Conservation (phyloP, 2,329 filamentous ascomycete species). For the Sarocladium brachiariae region DNA sequence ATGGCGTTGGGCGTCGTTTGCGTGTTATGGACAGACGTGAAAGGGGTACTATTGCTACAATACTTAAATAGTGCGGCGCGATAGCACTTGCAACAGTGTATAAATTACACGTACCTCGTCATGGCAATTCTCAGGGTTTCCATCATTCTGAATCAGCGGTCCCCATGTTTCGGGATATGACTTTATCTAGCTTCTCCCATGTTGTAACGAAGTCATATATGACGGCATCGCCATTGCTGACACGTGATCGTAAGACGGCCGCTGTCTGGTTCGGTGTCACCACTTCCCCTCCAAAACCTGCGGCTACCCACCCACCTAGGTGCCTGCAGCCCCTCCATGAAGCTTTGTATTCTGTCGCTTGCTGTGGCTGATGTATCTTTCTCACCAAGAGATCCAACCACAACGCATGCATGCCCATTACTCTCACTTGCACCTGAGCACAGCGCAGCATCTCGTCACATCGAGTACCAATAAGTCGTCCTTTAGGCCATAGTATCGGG, state of each 20-base stretch:
- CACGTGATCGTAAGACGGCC: neutral
- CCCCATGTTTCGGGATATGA: no score
- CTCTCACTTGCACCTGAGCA: neutral
- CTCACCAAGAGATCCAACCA: neutral
- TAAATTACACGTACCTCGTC: neutral
- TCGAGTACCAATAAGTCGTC: neutral
- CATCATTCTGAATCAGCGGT: no score
- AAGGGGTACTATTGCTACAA: neutral
- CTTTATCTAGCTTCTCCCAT: no score
- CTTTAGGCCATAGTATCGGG: neutral
- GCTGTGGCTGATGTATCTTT: neutral
- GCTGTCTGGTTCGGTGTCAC: neutral
- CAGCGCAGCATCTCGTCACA: neutral
- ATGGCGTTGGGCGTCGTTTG: slow-evolving; percentile 4
- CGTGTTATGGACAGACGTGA: neutral
- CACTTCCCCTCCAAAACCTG: neutral
- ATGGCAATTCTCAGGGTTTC: neutral
- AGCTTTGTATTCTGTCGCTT: neutral
- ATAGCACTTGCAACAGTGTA: neutral
- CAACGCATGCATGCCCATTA: neutral
- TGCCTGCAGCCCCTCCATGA: slow-evolving; percentile 3
- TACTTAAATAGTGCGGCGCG: neutral
- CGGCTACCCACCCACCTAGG: neutral
- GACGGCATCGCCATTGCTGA: neutral
- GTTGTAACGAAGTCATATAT: neutral